These are phyloP conservation scores for Phenoliferia sp. DNA, from an alignment of 1,284 basidiomycete species.

Conservation along the genomic window DNA sequence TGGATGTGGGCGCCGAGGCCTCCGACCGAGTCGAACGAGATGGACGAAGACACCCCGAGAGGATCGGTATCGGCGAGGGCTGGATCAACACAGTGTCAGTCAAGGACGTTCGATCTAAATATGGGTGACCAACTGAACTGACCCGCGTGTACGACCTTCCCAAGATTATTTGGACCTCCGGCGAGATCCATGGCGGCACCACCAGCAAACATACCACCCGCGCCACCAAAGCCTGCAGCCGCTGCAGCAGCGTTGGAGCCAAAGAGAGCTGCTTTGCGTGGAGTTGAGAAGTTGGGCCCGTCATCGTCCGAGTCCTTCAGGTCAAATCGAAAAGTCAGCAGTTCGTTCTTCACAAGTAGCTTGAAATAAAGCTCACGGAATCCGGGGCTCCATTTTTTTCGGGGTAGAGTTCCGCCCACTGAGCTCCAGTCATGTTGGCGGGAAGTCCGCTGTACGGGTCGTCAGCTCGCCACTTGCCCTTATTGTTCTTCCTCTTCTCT, in stretches of 20 bases:
- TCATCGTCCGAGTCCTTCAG: conserved; percentile 27
- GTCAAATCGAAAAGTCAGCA: not conserved
- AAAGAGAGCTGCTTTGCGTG: conserved; percentile 31
- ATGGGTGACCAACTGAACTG: conserved; percentile 29
- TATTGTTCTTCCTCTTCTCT: conserved; percentile 13
- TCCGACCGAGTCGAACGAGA: conserved; percentile 96
- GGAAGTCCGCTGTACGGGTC: conserved; percentile 27
- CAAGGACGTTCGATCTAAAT: conserved; percentile 7
- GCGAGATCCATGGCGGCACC: conserved; percentile 27
- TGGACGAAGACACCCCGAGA: conserved; percentile 84
- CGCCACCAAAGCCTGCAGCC: conserved; percentile 30
- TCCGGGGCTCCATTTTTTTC: conserved; percentile 24
- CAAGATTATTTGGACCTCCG: conserved; percentile 55
- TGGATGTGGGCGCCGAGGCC: conserved; percentile 95
- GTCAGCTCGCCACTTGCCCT: conserved; percentile 10
- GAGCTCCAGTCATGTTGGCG: conserved; percentile 26
- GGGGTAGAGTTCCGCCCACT: conserved; percentile 31
- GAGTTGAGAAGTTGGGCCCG: conserved; percentile 20
- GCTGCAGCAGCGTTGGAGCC: conserved; percentile 35
- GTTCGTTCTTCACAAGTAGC: too few relatives aligned
- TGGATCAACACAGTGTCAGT: conserved; percentile 32
- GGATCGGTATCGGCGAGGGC: conserved; percentile 96
- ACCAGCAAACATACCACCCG: conserved; percentile 35
- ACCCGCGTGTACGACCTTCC: conserved; percentile 74
- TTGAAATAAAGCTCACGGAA: conserved; percentile 16